These are phyloP conservation scores for Fusarium zealandicum DNA, from an alignment of 2,329 filamentous ascomycete species.

Conservation along the genomic window DNA sequence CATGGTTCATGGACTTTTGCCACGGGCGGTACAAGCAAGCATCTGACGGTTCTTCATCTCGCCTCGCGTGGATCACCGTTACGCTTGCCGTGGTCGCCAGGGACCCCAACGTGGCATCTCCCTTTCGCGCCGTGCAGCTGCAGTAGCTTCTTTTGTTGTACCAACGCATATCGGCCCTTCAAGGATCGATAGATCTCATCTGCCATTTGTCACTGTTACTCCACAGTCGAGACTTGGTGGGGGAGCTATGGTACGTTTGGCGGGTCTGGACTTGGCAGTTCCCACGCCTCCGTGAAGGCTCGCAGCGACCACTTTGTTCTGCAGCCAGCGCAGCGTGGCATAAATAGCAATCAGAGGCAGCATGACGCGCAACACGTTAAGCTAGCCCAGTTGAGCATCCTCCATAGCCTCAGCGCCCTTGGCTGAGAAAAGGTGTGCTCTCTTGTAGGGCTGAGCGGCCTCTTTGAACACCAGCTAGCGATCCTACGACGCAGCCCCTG, in stretches of 20 bases:
- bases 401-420: slow-evolving; percentile 1
- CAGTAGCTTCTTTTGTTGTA: slow-evolving; percentile 23
- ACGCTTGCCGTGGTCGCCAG: slow-evolving; percentile 1
- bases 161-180: slow-evolving; percentile 17
- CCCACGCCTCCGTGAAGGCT: slow-evolving; percentile 6
- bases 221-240: slow-evolving; percentile 12
- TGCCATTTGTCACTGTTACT: slow-evolving; percentile 20
- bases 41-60: slow-evolving; percentile 8
- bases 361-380: background rate
- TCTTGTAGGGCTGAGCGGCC: slow-evolving; percentile 29
- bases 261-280: slow-evolving; percentile 20
- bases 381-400: slow-evolving; percentile 1
- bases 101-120: slow-evolving; percentile 1
- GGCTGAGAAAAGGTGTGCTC: slow-evolving; percentile 8
- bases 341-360: slow-evolving; percentile 8
- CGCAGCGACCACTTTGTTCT: background rate
- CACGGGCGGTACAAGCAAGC: slow-evolving; percentile 3
- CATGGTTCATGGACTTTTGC: slow-evolving; percentile 10
- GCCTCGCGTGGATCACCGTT: slow-evolving; percentile 10
- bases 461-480: slow-evolving; percentile 7
- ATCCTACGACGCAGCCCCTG: slow-evolving; percentile 16
- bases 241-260: slow-evolving; percentile 11
- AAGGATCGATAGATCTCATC: slow-evolving; percentile 26
- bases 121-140: slow-evolving; percentile 12
- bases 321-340: slow-evolving; percentile 2